Conservation (phyloP, 352 stramenopile genomes). For the Phytopythium aichiense region DNA sequence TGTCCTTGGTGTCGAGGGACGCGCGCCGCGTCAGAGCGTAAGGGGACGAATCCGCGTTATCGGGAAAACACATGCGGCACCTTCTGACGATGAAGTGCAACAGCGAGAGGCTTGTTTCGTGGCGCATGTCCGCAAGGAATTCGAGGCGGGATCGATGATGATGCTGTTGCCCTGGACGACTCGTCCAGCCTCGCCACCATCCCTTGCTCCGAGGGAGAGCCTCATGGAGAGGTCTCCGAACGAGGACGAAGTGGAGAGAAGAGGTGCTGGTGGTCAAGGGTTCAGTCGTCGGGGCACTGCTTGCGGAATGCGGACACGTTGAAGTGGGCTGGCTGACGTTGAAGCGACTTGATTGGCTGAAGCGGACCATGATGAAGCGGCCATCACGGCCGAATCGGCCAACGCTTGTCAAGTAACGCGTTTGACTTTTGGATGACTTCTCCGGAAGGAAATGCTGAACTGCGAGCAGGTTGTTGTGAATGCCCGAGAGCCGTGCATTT, state of each 20-base stretch:
- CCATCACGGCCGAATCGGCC: background rate
- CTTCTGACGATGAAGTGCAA: background rate
- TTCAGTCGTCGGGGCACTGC: background rate
- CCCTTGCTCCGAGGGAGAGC: too few species aligned
- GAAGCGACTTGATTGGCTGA: constrained; percentile 2
- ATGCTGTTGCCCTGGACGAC: too few species aligned
- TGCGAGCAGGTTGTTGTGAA: too few species aligned
- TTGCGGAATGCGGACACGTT: background rate
- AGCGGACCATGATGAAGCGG: background rate
- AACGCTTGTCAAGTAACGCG: background rate
- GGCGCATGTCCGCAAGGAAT: too few species aligned
- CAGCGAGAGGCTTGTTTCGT: background rate
- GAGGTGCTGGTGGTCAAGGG: too few species aligned
- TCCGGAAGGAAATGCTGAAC: too few species aligned
- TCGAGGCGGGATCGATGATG: too few species aligned
- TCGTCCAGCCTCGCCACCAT: too few species aligned
- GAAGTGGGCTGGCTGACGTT: background rate
- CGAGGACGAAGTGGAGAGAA: too few species aligned
- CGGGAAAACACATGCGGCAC: background rate
- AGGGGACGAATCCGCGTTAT: background rate
- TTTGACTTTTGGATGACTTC: too few species aligned
- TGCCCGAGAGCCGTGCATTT: too few species aligned
- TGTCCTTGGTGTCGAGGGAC: background rate
- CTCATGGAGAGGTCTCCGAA: too few species aligned
- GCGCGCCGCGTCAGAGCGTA: background rate